Evolutionary conservation across 164 flowering plant genomes (phyloP).

Genomic region (Echeveria elegans): DNA sequence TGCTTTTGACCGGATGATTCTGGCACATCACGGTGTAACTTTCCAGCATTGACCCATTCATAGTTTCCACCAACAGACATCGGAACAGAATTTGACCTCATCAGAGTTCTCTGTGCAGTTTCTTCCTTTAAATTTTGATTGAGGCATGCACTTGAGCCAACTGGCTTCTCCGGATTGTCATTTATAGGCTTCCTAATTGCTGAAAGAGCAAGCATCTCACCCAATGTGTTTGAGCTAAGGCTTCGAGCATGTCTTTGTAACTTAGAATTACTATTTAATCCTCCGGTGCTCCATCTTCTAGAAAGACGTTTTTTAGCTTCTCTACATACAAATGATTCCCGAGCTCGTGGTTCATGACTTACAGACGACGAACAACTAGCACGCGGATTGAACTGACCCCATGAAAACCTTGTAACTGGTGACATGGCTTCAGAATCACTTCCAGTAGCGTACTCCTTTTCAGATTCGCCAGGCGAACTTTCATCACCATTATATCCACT

Average conservation of each 20-base stretch:
- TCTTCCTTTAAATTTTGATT: neutral
- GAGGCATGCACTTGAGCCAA: neutral
- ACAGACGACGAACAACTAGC: conserved; percentile 65
- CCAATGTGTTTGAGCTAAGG: conserved; percentile 80
- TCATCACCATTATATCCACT: conserved; percentile 84
- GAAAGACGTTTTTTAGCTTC: conserved; percentile 97
- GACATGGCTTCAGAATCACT: conserved; percentile 80
- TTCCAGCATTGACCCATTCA: neutral
- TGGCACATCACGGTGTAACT: neutral
- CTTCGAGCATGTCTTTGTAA: conserved; percentile 43
- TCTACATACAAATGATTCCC: conserved; percentile 87
- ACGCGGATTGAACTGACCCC: conserved; percentile 61
- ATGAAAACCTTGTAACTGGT: conserved; percentile 67
- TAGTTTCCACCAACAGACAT: neutral
- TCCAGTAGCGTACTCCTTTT: conserved; percentile 46
- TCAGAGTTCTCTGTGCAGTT: neutral
- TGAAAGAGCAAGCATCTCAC: conserved; percentile 95
- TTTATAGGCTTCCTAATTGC: conserved; percentile 37
- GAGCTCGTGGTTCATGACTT: conserved; percentile 69
- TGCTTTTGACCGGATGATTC: neutral
- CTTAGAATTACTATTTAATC: conserved; percentile 43
- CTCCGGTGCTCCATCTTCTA: conserved; percentile 88
- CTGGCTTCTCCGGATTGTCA: conserved; percentile 20
- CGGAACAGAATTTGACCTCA: neutral
- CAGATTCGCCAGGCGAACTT: conserved; percentile 71